phyloP scores from a whole-genome alignment of 106 monocot genomes.

The Chionographis japonica region DNA sequence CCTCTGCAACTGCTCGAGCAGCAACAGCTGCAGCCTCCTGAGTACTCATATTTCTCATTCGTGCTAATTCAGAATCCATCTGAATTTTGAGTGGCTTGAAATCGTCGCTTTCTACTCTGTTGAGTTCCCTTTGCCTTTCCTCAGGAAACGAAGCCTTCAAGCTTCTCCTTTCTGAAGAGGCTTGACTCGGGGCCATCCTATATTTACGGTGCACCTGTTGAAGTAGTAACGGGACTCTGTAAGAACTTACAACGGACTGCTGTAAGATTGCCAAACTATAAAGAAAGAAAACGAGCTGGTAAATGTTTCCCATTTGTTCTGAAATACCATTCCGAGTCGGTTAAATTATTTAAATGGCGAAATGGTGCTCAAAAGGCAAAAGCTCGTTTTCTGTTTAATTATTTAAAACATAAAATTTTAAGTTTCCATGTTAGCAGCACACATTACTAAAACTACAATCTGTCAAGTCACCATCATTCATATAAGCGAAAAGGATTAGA shows the following conservation, averaged over 20 bases:
- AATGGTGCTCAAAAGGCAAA: too few relatives aligned
- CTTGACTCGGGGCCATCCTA: slow-evolving; percentile 52
- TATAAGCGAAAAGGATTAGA: too few relatives aligned
- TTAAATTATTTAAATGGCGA: too few relatives aligned
- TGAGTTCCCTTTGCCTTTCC: slow-evolving; percentile 25
- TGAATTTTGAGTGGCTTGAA: slow-evolving; percentile 42
- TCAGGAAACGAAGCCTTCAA: slow-evolving; percentile 23
- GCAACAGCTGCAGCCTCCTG: slow-evolving; percentile 68
- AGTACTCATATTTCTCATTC: slow-evolving; percentile 58
- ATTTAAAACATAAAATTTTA: too few relatives aligned
- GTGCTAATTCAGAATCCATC: slow-evolving; percentile 58
- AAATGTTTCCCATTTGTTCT: too few relatives aligned
- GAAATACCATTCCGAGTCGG: too few relatives aligned
- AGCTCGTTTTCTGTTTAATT: too few relatives aligned
- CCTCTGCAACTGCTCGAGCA: slow-evolving; percentile 83
- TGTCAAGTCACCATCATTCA: too few relatives aligned
- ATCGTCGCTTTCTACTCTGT: slow-evolving; percentile 23
- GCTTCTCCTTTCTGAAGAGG: slow-evolving; percentile 30
- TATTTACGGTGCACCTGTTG: slow-evolving; percentile 80
- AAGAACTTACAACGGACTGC: neutral
- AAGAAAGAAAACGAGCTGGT: too few relatives aligned
- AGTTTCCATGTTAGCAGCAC: too few relatives aligned
- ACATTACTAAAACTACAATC: too few relatives aligned
- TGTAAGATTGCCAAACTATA: too few relatives aligned
- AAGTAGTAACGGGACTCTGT: neutral